phyloP scores from a whole-genome alignment of 495 filamentous ascomycete species.

The Neurospora sp. region DNA sequence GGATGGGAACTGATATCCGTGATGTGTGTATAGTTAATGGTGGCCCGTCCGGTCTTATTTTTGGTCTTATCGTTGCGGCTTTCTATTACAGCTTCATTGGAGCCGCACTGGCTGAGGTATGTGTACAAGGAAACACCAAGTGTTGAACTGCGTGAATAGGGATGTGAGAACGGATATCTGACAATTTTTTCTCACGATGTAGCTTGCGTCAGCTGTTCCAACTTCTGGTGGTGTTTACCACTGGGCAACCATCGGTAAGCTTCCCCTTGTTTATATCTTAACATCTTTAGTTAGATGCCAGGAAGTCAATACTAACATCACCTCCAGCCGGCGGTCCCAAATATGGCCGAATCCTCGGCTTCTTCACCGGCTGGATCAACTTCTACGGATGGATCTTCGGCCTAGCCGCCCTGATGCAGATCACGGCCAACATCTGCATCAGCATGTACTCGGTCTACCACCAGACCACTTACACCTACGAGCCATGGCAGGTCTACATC shows the following conservation, averaged over 20 bases:
- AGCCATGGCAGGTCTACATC: constrained; percentile 70
- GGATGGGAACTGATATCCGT: constrained; percentile 1
- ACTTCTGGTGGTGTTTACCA: constrained; percentile 79
- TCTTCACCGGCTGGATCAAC: constrained; percentile 74
- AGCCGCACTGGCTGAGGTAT: constrained; percentile 32
- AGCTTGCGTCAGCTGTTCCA: constrained; percentile 71
- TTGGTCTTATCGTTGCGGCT: constrained; percentile 38
- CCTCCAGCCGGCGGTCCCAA: constrained; percentile 44
- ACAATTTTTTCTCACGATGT: constrained; percentile 5
- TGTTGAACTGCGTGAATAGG: background rate
- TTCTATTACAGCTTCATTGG: constrained; percentile 39
- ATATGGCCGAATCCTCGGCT: constrained; percentile 60
- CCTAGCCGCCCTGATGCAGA: constrained; percentile 55
- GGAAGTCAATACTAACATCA: background rate
- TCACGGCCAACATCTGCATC: constrained; percentile 57
- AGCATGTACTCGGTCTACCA: constrained; percentile 66
- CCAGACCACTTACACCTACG: constrained; percentile 43
- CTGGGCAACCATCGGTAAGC: constrained; percentile 58
- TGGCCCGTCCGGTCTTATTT: constrained; percentile 47
- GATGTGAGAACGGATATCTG: background rate
- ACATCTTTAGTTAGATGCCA: background rate
- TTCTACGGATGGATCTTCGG: constrained; percentile 65
- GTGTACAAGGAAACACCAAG: background rate
- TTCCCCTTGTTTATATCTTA: background rate
- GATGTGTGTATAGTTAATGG: constrained; percentile 36